Percentiles rank a stretch among this genome's conserved stretches.
Conservation (phyloP, 768 basidiomycete species). For the Lentinula lateritia region DNA sequence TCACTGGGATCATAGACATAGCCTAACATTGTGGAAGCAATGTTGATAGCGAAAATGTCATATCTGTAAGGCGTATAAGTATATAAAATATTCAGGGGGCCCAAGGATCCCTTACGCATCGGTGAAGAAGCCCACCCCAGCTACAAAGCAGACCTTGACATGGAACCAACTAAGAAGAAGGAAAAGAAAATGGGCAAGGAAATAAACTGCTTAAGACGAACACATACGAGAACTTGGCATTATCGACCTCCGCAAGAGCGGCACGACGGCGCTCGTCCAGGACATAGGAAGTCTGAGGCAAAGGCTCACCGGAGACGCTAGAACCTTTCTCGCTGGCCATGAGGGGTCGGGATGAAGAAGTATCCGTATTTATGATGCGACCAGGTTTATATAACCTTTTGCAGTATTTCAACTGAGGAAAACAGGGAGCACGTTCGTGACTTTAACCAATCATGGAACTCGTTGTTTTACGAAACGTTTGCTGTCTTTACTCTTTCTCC, state of each 20-base stretch:
- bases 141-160: constrained; percentile 62
- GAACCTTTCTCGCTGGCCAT: constrained; percentile 36
- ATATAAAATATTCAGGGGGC: background rate
- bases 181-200: constrained; percentile 2
- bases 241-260: constrained; percentile 83
- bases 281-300: constrained; percentile 23
- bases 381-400: background rate
- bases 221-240: constrained; percentile 75
- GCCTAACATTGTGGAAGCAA: constrained; percentile 78
- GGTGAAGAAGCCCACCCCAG: constrained; percentile 90
- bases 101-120: constrained; percentile 50
- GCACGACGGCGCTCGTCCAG: constrained; percentile 72
- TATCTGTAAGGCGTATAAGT: constrained; percentile 34
- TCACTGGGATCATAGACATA: constrained; percentile 60
- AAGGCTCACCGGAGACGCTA: constrained; percentile 21
- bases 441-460: background rate
- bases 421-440: background rate
- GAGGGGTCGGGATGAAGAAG: constrained; percentile 10
- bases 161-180: constrained; percentile 66
- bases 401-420: background rate
- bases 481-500: background rate
- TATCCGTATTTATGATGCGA: background rate
- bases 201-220: background rate
- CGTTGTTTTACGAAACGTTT: background rate
- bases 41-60: constrained; percentile 88